Evolutionary conservation across 805 yeast genomes (phyloP), one percentile per base, ranked within the genome.

Genomic region (Saturnispora kantuleensis): DNA sequence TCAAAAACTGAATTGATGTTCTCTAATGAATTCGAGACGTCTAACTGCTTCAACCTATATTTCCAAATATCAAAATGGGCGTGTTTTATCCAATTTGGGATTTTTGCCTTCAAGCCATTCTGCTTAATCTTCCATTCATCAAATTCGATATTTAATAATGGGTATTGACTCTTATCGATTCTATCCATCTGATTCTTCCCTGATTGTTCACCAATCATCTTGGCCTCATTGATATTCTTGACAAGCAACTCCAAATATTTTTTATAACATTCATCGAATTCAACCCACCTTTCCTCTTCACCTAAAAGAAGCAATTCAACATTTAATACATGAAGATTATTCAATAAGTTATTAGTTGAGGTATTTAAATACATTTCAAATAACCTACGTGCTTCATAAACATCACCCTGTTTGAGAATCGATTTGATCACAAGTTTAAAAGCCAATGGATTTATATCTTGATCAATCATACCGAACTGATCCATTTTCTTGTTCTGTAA

Each of bases 241-340:
- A 38, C 48, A 3, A 59, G 39, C 10, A 59, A 33, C 11, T 44
- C 39, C 10, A 55, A 12, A 39, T 50, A 61, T 35, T 62, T 50
- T 26, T 46, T 46, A 44, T 57, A 60, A 35, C 58, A 53, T 17
- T 52, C 53, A 29, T 56, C 58, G 47, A 61, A 60, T 35, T 60
- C 65, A 39, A 50, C 49, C 65, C 65, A 61, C 15, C 65, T 54
- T 26, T 47, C 44, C 43, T 61, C 65, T 38, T 55, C 57, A 11
- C 62, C 65, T 17, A 61, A 46, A 31, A 61, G 35, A 49, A 57
- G 42, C 34, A 61, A 44, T 42, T 61, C 65, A 15, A 47, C 44
- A 31, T 53, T 48, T 29, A 61, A 50, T 34, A 61, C 50, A 39
- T 57, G 58, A 6, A 59, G 34, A 50, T 60, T 52, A 35, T 60